phyloP scores from a whole-genome alignment of 75 land plant genomes.

The Cryptomeria japonica region DNA sequence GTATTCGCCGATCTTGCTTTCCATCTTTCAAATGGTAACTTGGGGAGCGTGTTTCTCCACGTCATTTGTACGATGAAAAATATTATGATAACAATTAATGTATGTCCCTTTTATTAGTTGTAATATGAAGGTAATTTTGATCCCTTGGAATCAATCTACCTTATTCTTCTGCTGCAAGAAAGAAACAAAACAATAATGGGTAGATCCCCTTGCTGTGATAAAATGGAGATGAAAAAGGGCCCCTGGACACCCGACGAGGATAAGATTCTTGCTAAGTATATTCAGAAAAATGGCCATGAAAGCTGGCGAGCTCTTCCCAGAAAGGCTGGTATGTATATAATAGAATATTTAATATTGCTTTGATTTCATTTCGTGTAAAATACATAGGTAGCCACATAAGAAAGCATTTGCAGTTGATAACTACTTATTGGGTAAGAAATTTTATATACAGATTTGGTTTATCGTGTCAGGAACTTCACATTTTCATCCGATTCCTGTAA shows the following conservation, averaged over 20 bases:
- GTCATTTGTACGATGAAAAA: no score
- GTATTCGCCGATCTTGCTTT: no score
- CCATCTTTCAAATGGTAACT: no score
- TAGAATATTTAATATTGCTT: neutral
- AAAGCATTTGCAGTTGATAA: neutral
- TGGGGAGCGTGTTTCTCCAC: no score
- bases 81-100: no score
- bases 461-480: no score
- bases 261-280: neutral
- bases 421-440: neutral
- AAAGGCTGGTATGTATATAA: neutral
- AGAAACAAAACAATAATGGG: neutral
- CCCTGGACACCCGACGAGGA: slow-evolving; percentile 12
- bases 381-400: no score
- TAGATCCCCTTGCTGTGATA: slow-evolving; percentile 17
- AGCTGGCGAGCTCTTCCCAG: slow-evolving; percentile 13
- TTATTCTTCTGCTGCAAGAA: no score
- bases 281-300: slow-evolving; percentile 10
- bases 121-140: no score
- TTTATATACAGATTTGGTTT: no score
- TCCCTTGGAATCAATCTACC: no score
- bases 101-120: neutral
- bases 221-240: neutral
- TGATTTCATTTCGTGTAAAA: neutral
- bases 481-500: no score